Evolutionary conservation across 2,329 filamentous ascomycete species (phyloP), one percentile per base, ranked within the genome.

Genomic region (Juglanconis juglandina): DNA sequence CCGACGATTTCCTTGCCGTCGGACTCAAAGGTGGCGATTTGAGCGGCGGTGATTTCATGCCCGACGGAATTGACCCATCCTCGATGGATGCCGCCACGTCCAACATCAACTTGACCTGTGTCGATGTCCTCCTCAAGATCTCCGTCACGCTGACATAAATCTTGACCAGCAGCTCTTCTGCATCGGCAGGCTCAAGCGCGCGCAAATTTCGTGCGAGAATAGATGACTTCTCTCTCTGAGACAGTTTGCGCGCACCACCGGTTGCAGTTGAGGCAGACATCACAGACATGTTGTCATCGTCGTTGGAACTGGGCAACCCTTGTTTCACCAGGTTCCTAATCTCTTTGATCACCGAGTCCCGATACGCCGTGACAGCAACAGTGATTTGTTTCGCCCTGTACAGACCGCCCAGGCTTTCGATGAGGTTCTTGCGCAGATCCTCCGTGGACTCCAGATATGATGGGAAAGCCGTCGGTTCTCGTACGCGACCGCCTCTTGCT

Each of bases 81-180:
- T 83, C 80, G 55, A 90, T 81, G 11, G 86, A 88, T 71, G 92
- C 96, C 1, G 93, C 95, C 24, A 96, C 90, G 73, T 99, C 95
- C 9, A 99, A 81, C n/a, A 99, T 76, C 9, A 98, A 87, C 73
- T 99, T 99, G 58, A 95, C 90, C 71, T 98, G 94, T 0, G 92
- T 93, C 17, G 91, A 92, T 7, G 97, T 78, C 68, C 95, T 84
- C 59, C 95, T 83, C 52, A 99, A 73, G 3, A 91, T 91, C 76
- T 99, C 95, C 4, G 94, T 89, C 8, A 97, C 88, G 39, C 90
- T 87, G 17, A 92, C 89, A 69, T 98, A 99, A 14, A 96, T 89
- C 60, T 86, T 90, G 35, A 87, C 80, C 13, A 98, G 82, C 67
- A 98, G 84, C 6, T 87, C 85, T 73, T 98, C 94, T 0, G 92